Conservation (phyloP, 306 rosid genomes). For the Sicyos edulis region DNA sequence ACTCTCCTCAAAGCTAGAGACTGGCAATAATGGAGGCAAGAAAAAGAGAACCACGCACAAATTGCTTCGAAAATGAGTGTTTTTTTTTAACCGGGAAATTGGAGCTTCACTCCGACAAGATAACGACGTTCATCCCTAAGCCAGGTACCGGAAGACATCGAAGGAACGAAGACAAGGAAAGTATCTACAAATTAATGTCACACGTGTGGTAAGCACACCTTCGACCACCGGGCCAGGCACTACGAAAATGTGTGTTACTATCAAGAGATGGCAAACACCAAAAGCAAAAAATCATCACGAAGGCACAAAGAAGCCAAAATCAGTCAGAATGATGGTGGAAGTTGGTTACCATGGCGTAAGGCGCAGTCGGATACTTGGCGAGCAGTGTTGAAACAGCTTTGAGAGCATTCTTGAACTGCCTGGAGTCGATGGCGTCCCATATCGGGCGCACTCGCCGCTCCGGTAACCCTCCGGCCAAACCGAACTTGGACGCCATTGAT, state of each 20-base stretch:
- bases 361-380: conserved; percentile 65
- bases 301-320: background rate
- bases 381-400: conserved; percentile 64
- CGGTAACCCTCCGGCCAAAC: conserved; percentile 86
- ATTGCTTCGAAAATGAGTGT: background rate
- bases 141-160: no score
- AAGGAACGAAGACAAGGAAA: no score
- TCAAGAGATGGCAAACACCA: background rate
- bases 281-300: background rate
- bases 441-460: conserved; percentile 92
- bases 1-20: background rate
- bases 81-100: no score
- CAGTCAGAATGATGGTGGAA: background rate
- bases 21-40: background rate
- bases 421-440: conserved; percentile 98
- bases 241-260: no score
- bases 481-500: conserved; percentile 84
- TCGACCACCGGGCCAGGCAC: no score
- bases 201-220: no score
- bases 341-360: conserved; percentile 59
- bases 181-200: no score
- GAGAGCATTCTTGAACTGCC: conserved; percentile 85
- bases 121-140: no score
- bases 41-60: background rate
- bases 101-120: no score